Evolutionary conservation across 116 monocot genomes (phyloP), one percentile per base, ranked within the genome.

Genomic region (Zostera marina): DNA sequence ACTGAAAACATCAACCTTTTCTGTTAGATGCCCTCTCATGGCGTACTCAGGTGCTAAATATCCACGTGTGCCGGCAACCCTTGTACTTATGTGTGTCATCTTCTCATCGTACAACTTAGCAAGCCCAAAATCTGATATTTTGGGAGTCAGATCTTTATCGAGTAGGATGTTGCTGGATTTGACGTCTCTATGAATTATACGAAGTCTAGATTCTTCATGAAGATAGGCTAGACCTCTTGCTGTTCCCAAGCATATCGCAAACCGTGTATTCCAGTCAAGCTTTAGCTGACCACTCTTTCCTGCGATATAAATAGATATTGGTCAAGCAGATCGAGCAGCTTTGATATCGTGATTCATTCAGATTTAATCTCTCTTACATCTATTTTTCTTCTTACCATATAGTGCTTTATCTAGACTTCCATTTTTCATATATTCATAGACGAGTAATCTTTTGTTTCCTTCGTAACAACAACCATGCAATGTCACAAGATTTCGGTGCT

Each of bases 381-480:
- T 5, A 32, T 32, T 32, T 32, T 32, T 5, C 0, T 32, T 32
- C 52, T 24, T 80, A 88, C 88, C 75, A 55, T 83, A 81, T 47
- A 88, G 15, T 39, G 88, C 80, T 46, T 77, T 67, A 80, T 83
- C 83, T 17, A 88, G 73, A 58, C 88, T 88, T 63, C 54, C 69
- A 46, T 88, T 88, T 53, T 78, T 75, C 4, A 83, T 63, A 42
- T 80, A 88, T 51, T 88, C 88, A 42, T 83, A 83, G 40, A 88
- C 79, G 62, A 88, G 41, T n/a, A 83, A 71, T 41, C 67, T 65
- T 47, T 71, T 80, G 43, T 59, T 70, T 56, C 83, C 77, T 66
- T 77, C 80, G 54, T 83, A 58, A 63, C 84, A 88, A 46, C 88
- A 88, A 57, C 88, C 88, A 57, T 75, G 75, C 11, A 88, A 62